Evolutionary conservation across 139 green algal genomes (phyloP).

Genomic region (Chlorella sp.): DNA sequence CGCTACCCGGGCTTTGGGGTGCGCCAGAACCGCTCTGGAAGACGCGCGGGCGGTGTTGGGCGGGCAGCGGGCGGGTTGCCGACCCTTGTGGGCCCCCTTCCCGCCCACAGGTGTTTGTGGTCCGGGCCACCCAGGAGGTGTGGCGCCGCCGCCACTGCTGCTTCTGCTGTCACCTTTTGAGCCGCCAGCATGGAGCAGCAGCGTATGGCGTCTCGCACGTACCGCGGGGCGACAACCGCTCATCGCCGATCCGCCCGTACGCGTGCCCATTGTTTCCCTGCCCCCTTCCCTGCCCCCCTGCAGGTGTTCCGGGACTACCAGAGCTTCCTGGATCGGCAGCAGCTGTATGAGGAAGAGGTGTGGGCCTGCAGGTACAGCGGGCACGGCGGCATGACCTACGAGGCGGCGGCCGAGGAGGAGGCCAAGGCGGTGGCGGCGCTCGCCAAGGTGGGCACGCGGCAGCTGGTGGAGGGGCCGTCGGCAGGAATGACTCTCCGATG

Average conservation of each 20-base stretch:
- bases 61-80: not conserved
- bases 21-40: not conserved
- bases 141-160: no score
- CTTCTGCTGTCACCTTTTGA: no score
- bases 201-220: no score
- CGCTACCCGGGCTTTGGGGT: not conserved
- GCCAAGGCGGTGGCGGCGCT: slow-evolving; percentile 10
- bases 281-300: no score
- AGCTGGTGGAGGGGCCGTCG: not conserved
- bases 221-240: no score
- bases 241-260: no score
- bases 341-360: slow-evolving; percentile 17
- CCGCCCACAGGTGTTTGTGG: slow-evolving; percentile 9
- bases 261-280: no score
- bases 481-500: not conserved
- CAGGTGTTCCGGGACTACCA: slow-evolving; percentile 18
- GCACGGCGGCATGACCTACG: slow-evolving; percentile 22
- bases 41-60: not conserved
- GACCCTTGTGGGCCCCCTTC: not conserved
- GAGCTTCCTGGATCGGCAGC: slow-evolving; percentile 6
- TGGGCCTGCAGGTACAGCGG: slow-evolving; percentile 20
- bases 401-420: slow-evolving; percentile 26
- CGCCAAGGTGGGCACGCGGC: not conserved
- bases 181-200: no score
- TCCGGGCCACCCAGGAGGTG: slow-evolving; percentile 17